phyloP scores from a whole-genome alignment of 192 early-diverging fungal species.

The Podila minutissima region DNA sequence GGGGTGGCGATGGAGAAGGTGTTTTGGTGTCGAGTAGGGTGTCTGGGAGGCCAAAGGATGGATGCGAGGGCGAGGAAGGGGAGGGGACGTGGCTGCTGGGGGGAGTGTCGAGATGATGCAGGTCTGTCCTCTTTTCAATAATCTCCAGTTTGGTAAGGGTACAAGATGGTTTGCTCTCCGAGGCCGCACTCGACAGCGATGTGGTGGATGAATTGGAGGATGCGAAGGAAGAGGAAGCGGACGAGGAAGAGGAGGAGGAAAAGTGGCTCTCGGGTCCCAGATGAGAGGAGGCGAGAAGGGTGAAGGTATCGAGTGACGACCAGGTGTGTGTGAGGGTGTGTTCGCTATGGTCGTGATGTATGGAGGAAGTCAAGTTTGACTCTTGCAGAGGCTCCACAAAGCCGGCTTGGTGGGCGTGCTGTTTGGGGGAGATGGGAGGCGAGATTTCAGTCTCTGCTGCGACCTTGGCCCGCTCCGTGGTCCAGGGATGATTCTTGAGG shows the following conservation, averaged over 20 bases:
- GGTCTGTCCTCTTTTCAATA: background rate
- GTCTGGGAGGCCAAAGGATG: background rate
- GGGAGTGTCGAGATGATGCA: background rate
- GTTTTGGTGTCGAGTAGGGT: background rate
- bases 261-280: too few species aligned
- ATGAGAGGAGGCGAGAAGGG: conserved; percentile 1
- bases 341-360: background rate
- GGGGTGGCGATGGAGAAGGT: conserved; percentile 11
- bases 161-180: background rate
- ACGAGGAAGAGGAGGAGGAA: conserved; percentile 30
- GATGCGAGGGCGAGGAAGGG: background rate
- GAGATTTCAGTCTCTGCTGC: conserved; percentile 43
- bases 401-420: conserved; percentile 25
- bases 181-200: background rate
- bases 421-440: conserved; percentile 45
- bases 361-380: conserved; percentile 15
- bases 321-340: background rate
- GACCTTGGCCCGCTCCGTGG: conserved; percentile 36
- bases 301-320: conserved; percentile 12
- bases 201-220: conserved; percentile 21
- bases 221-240: conserved; percentile 11
- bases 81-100: conserved; percentile 6
- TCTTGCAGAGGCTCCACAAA: conserved; percentile 38
- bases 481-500: conserved; percentile 40
- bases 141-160: background rate